Percentiles rank a stretch among this genome's conserved stretches.
Conservation (phyloP, 148 eudicot species). For the Rhododendron griersonianum region DNA sequence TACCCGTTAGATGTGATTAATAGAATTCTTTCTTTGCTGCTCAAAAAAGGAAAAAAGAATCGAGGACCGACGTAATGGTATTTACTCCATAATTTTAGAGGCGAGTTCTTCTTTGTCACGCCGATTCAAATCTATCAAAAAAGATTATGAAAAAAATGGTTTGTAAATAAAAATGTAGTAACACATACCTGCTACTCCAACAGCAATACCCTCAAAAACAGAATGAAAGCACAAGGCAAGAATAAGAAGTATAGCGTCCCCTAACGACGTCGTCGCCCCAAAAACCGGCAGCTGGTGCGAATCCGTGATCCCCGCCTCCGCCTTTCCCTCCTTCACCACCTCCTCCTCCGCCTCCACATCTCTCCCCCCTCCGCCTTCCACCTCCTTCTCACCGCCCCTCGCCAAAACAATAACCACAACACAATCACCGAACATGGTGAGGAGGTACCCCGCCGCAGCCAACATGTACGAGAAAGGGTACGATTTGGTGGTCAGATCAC, state of each 20-base stretch:
- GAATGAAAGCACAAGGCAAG: constrained; percentile 79
- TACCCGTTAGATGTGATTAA: too few relatives aligned
- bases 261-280: constrained; percentile 38
- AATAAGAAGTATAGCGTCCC: constrained; percentile 66
- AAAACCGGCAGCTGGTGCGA: constrained; percentile 23
- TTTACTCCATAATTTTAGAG: too few relatives aligned
- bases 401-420: constrained; percentile 28
- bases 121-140: too few relatives aligned
- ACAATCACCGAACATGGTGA: constrained; percentile 69
- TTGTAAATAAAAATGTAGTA: neutral
- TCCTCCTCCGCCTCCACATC: neutral
- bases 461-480: constrained; percentile 77
- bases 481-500: constrained; percentile 29
- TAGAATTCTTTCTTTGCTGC: too few relatives aligned
- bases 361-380: constrained; percentile 1
- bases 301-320: neutral
- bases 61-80: too few relatives aligned
- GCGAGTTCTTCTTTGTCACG: too few relatives aligned
- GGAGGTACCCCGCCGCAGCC: constrained; percentile 54
- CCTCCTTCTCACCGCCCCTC: constrained; percentile 21
- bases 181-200: constrained; percentile 67
- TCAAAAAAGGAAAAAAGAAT: too few relatives aligned
- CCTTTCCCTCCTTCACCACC: neutral
- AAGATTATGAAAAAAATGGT: too few relatives aligned
- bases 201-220: constrained; percentile 75